phyloP scores from a whole-genome alignment of 768 basidiomycete species.

The Daedaleopsis nitida region DNA sequence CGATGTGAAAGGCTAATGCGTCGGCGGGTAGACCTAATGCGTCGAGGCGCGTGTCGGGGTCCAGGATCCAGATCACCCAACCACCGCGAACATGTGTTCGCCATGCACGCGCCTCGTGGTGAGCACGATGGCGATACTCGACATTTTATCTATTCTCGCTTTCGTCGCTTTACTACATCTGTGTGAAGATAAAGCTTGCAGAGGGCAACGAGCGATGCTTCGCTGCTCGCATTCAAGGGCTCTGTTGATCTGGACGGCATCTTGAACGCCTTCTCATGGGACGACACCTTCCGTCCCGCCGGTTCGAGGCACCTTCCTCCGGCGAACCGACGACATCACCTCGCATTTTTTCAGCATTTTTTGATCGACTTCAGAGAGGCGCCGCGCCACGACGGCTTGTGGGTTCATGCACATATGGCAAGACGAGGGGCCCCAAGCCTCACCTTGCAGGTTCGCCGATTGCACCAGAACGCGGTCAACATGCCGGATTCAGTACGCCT shows the following conservation, averaged over 20 bases:
- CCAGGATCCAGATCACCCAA: slow-evolving; percentile 20
- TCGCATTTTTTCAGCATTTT: slow-evolving; percentile 23
- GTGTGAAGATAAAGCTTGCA: slow-evolving; percentile 13
- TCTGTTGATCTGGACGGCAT: slow-evolving; percentile 12
- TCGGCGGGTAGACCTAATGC: slow-evolving; percentile 13
- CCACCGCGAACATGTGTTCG: slow-evolving; percentile 20
- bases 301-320: slow-evolving; percentile 17
- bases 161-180: slow-evolving; percentile 14
- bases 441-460: slow-evolving; percentile 37
- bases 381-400: slow-evolving; percentile 23
- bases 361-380: slow-evolving; percentile 23
- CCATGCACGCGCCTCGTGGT: slow-evolving; percentile 27
- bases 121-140: slow-evolving; percentile 23
- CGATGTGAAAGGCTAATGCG: slow-evolving; percentile 17
- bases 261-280: slow-evolving; percentile 18
- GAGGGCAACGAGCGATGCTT: slow-evolving; percentile 17
- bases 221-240: slow-evolving; percentile 15
- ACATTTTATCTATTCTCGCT: slow-evolving; percentile 19
- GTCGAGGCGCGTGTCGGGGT: slow-evolving; percentile 18
- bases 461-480: slow-evolving; percentile 40
- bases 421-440: slow-evolving; percentile 36
- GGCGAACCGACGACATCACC: slow-evolving; percentile 20
- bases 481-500: slow-evolving; percentile 36
- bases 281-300: slow-evolving; percentile 13
- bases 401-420: slow-evolving; percentile 23